Evolutionary conservation across 768 basidiomycete species (phyloP).

Genomic region (Suillus brevipes): DNA sequence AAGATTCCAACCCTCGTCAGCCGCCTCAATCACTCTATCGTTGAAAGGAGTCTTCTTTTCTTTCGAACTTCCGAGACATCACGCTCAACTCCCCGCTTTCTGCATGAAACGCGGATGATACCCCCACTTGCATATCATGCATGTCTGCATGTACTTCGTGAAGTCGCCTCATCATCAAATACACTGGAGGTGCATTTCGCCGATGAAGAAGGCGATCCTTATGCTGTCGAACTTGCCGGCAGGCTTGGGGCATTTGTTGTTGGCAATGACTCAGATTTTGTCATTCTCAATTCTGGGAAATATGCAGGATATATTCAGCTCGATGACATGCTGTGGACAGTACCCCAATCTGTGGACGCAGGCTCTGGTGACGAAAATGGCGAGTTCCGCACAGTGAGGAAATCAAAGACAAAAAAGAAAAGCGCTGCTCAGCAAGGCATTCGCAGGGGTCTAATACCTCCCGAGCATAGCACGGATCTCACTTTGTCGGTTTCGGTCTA

Average conservation of each 20-base stretch:
- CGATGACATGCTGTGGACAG: slow-evolving; percentile 71
- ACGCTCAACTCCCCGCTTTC: slow-evolving; percentile 62
- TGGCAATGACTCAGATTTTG: slow-evolving; percentile 82
- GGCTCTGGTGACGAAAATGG: slow-evolving; percentile 40
- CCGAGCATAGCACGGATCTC: slow-evolving; percentile 42
- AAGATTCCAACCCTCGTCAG: slow-evolving; percentile 70
- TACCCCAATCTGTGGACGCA: slow-evolving; percentile 26
- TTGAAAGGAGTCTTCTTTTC: slow-evolving; percentile 70
- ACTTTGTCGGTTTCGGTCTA: slow-evolving; percentile 59
- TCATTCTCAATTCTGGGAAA: slow-evolving; percentile 71
- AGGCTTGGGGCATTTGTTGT: slow-evolving; percentile 71
- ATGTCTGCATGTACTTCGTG: slow-evolving; percentile 56
- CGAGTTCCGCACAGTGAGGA: slow-evolving; percentile 61
- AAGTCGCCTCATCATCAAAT: slow-evolving; percentile 35
- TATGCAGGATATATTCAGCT: slow-evolving; percentile 79
- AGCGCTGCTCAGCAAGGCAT: slow-evolving; percentile 24
- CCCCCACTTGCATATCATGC: slow-evolving; percentile 65
- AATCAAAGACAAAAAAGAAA: slow-evolving; percentile 52
- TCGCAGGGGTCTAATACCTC: slow-evolving; percentile 51
- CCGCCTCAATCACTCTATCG: slow-evolving; percentile 55
- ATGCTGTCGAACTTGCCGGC: slow-evolving; percentile 81
- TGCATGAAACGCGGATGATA: slow-evolving; percentile 71
- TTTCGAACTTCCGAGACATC: slow-evolving; percentile 75
- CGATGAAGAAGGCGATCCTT: slow-evolving; percentile 82
- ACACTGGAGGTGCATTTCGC: slow-evolving; percentile 64